Conservation (phyloP, 106 monocot species). For the Dendrobium chrysotoxum region DNA sequence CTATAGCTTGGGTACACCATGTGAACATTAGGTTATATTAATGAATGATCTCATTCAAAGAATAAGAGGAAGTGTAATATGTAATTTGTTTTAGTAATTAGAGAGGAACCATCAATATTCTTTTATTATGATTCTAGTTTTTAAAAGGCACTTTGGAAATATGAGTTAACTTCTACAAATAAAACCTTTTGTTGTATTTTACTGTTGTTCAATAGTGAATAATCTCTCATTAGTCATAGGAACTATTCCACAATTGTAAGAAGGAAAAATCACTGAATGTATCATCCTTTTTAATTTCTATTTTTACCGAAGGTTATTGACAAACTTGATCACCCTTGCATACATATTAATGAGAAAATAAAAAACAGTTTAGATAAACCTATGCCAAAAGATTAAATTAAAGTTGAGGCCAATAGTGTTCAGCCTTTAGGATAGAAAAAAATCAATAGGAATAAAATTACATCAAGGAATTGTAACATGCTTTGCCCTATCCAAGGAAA, state of each 20-base stretch:
- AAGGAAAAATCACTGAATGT: not conserved
- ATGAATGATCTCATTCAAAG: not conserved
- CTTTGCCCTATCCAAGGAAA: not conserved
- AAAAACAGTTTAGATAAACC: not conserved
- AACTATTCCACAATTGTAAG: not conserved
- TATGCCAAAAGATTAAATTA: not conserved
- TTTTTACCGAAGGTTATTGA: not conserved
- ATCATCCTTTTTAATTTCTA: too few relatives aligned
- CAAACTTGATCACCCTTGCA: not conserved
- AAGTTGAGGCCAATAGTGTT: not conserved
- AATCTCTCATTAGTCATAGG: not conserved
- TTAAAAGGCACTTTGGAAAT: not conserved
- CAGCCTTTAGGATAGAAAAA: not conserved
- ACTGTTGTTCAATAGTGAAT: not conserved
- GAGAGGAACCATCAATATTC: not conserved
- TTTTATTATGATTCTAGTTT: not conserved
- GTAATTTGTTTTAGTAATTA: not conserved
- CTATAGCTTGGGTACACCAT: not conserved
- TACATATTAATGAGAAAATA: not conserved
- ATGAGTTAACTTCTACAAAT: not conserved
- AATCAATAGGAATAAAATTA: too few relatives aligned
- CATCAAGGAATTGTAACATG: too few relatives aligned
- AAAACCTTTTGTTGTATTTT: not conserved
- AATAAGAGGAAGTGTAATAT: not conserved
- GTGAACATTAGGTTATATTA: not conserved